A percentile compares a stretch with the other conserved stretches of the same genome.
Evolutionary conservation across 75 land plant genomes (phyloP).

Genomic region (Pinus taeda): DNA sequence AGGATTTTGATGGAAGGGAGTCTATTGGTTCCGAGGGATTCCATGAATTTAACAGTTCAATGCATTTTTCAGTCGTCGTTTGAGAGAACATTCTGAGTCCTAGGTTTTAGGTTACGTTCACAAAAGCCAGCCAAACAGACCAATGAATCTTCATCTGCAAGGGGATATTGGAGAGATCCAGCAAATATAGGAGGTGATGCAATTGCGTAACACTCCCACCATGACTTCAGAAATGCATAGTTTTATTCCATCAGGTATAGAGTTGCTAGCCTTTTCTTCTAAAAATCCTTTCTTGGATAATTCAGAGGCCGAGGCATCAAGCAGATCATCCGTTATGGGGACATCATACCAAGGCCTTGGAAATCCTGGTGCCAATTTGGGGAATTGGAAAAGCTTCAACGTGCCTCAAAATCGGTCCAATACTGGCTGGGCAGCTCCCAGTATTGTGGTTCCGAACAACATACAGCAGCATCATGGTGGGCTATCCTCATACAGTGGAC

Average conservation of each 20-base stretch:
- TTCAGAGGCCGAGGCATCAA: slow-evolving; percentile 6
- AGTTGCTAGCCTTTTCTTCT: neutral
- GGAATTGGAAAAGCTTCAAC: slow-evolving; percentile 8
- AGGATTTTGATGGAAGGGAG: neutral
- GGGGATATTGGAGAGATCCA: neutral
- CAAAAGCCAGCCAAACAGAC: neutral
- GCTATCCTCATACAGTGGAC: neutral
- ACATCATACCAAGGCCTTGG: slow-evolving; percentile 10
- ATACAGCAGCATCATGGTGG: neutral
- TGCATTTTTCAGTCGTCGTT: too few species aligned
- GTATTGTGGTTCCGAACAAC: slow-evolving; percentile 1
- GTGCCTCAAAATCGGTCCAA: neutral
- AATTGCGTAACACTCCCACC: neutral
- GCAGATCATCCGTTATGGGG: neutral
- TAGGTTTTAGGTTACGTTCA: neutral
- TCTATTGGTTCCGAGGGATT: neutral
- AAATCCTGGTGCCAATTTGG: neutral
- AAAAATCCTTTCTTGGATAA: neutral
- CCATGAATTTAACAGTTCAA: neutral
- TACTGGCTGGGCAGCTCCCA: slow-evolving; percentile 7
- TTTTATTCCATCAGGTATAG: slow-evolving; percentile 3
- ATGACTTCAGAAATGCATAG: slow-evolving; percentile 11
- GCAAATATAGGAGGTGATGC: slow-evolving; percentile 3
- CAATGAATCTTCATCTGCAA: slow-evolving; percentile 7
- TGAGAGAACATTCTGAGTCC: neutral